A percentile compares a stretch with the other conserved stretches of the same genome.
Conservation (phyloP, 2,329 filamentous ascomycete species). For the Aspergillus pseudoglaucus region DNA sequence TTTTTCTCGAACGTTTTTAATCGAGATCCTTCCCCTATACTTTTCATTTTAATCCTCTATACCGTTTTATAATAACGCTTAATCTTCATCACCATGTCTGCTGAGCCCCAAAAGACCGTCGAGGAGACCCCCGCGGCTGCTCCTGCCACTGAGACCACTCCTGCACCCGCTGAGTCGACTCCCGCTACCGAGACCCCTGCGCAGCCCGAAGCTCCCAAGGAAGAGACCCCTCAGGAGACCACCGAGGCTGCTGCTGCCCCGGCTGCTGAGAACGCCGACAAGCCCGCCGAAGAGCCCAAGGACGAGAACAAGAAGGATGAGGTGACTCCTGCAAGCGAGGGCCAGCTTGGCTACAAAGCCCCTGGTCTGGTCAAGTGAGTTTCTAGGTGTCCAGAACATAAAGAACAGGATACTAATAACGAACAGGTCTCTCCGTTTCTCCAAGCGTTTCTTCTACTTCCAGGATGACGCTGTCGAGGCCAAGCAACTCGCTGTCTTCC, state of each 20-base stretch:
- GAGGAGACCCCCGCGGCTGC: conserved; percentile 49
- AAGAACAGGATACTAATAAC: not conserved
- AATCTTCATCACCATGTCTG: conserved; percentile 56
- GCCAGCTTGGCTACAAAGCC: conserved; percentile 81
- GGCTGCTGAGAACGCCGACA: conserved; percentile 28
- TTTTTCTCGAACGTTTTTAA: not conserved
- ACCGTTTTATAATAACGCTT: conserved; percentile 11
- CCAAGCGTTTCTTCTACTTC: conserved; percentile 92
- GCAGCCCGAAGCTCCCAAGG: conserved; percentile 21
- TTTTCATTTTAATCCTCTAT: conserved; percentile 2
- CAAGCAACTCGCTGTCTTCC: conserved; percentile 68
- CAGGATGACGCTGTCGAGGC: conserved; percentile 64
- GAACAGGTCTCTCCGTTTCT: conserved; percentile 73
- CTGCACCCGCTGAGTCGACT: conserved; percentile 28
- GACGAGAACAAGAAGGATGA: conserved; percentile 35
- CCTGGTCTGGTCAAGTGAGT: conserved; percentile 84
- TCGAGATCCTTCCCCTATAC: not conserved
- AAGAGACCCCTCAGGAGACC: conserved; percentile 26
- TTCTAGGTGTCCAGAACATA: not conserved
- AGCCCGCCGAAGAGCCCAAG: conserved; percentile 31
- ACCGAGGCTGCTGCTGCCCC: conserved; percentile 31
- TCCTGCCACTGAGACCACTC: conserved; percentile 29
- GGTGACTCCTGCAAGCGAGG: conserved; percentile 70
- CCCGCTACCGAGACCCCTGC: conserved; percentile 40
- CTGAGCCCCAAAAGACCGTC: conserved; percentile 55